Conservation (phyloP, 2,329 filamentous ascomycete species). For the Phyllosticta capitalensis region DNA sequence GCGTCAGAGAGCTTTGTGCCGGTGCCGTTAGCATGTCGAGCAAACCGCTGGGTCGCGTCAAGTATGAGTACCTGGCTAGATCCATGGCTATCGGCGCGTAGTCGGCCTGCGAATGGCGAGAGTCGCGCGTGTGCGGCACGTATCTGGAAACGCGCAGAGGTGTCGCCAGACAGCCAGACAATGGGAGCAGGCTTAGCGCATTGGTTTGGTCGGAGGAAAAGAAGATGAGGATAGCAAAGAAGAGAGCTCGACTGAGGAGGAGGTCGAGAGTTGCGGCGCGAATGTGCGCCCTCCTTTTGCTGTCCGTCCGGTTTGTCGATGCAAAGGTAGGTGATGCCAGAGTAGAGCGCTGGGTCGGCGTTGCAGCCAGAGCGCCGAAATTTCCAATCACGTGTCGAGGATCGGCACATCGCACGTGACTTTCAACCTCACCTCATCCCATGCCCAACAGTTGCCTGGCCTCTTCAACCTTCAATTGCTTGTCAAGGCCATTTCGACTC, state of each 20-base stretch:
- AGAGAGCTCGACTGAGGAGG: background rate
- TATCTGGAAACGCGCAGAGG: background rate
- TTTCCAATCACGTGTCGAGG: background rate
- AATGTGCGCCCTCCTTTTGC: background rate
- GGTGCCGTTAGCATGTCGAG: constrained; percentile 13
- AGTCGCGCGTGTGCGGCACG: background rate
- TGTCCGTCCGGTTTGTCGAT: background rate
- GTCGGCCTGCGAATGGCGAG: background rate
- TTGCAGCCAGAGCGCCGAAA: too few species aligned
- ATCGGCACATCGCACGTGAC: background rate
- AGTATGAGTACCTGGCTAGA: constrained; percentile 18
- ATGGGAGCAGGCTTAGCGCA: constrained; percentile 6
- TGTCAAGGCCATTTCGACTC: too few species aligned
- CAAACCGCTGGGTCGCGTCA: constrained; percentile 12
- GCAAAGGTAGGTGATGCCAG: background rate
- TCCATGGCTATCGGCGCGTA: constrained; percentile 12
- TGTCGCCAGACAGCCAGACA: constrained; percentile 7
- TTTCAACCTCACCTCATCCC: background rate
- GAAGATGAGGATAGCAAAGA: background rate
- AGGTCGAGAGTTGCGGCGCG: constrained; percentile 3
- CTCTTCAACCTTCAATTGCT: background rate
- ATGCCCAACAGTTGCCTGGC: background rate
- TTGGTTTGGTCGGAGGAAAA: background rate
- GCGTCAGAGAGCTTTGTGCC: constrained; percentile 55
- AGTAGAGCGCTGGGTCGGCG: background rate